A percentile compares a stretch with the other conserved stretches of the same genome.
phyloP scores from a whole-genome alignment of 441 rosid species.

The Viola pubescens region DNA sequence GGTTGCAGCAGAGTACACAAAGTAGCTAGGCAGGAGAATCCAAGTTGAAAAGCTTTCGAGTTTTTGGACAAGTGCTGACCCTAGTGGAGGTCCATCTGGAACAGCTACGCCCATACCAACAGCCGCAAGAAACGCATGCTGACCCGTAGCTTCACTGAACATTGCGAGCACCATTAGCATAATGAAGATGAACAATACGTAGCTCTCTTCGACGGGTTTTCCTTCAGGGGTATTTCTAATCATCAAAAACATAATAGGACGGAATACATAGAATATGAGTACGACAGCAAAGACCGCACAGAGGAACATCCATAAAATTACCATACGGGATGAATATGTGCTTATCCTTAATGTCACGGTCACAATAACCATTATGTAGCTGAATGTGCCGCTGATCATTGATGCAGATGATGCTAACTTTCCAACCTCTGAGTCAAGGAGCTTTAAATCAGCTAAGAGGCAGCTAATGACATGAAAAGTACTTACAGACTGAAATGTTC shows the following conservation, averaged over 20 bases:
- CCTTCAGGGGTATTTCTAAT: slow-evolving; percentile 24
- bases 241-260: slow-evolving; percentile 29
- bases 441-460: slow-evolving; percentile 33
- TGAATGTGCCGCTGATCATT: slow-evolving; percentile 19
- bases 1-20: slow-evolving; percentile 9
- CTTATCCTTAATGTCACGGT: neutral
- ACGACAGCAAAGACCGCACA: neutral
- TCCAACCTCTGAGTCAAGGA: slow-evolving; percentile 50
- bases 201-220: slow-evolving; percentile 18
- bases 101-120: slow-evolving; percentile 28
- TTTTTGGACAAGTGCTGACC: slow-evolving; percentile 26
- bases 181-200: slow-evolving; percentile 18
- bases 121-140: slow-evolving; percentile 23
- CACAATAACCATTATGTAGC: neutral
- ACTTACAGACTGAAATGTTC: slow-evolving; percentile 16
- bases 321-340: neutral
- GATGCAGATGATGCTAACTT: slow-evolving; percentile 29
- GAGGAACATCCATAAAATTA: neutral
- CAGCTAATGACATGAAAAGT: slow-evolving; percentile 31
- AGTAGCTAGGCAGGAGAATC: slow-evolving; percentile 28
- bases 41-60: slow-evolving; percentile 22
- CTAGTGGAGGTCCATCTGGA: slow-evolving; percentile 41
- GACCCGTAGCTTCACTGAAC: slow-evolving; percentile 18
- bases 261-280: slow-evolving; percentile 21
- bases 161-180: slow-evolving; percentile 16